These are phyloP conservation scores for Fonsecaea nubica DNA, from an alignment of 2,329 filamentous ascomycete species.

Conservation along the genomic window DNA sequence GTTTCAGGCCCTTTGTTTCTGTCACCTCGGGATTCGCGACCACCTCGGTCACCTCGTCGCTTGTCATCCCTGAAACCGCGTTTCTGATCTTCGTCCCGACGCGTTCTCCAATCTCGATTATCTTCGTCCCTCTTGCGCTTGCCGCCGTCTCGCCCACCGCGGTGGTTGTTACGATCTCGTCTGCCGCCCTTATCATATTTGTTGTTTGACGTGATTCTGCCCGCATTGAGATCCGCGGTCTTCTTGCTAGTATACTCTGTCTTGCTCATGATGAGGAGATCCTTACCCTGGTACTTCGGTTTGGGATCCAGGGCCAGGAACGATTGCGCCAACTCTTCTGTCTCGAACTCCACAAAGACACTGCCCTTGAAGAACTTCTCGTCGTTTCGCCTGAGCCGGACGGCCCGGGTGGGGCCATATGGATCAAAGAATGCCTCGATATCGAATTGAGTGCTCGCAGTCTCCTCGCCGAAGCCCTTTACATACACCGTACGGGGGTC, in stretches of 20 bases:
- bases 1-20: slow-evolving; percentile 47
- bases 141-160: slow-evolving; percentile 42
- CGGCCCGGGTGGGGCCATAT: slow-evolving; percentile 77
- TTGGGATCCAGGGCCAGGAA: slow-evolving; percentile 82
- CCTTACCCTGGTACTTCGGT: slow-evolving; percentile 82
- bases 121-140: slow-evolving; percentile 43
- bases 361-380: slow-evolving; percentile 88
- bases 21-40: slow-evolving; percentile 42
- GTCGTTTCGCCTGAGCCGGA: slow-evolving; percentile 82
- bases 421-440: slow-evolving; percentile 89
- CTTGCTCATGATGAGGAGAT: slow-evolving; percentile 86
- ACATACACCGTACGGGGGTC: slow-evolving; percentile 82
- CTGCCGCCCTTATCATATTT: slow-evolving; percentile 54
- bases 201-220: slow-evolving; percentile 67
- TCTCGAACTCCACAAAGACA: slow-evolving; percentile 90
- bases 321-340: slow-evolving; percentile 76
- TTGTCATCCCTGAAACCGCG: slow-evolving; percentile 47
- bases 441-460: slow-evolving; percentile 85
- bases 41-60: slow-evolving; percentile 41
- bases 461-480: slow-evolving; percentile 90
- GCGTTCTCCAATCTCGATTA: slow-evolving; percentile 53
- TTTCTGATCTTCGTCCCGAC: slow-evolving; percentile 53
- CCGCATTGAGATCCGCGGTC: slow-evolving; percentile 72
- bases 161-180: slow-evolving; percentile 46
- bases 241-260: slow-evolving; percentile 83